Conservation (phyloP, 202 grass and related monocot species). For the Digitaria exilis region DNA sequence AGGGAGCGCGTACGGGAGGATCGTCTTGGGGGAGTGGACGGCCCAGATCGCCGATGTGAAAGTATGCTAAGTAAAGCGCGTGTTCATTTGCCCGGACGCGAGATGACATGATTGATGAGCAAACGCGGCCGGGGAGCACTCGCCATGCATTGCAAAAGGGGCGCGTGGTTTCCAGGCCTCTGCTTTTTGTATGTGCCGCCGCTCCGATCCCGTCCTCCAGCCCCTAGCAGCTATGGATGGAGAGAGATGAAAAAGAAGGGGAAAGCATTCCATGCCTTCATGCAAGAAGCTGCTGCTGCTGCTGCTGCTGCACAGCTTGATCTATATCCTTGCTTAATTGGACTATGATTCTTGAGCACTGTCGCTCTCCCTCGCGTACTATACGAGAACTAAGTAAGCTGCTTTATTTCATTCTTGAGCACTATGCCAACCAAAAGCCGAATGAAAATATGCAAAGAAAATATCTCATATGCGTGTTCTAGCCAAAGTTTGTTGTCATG, state of each 20-base stretch:
- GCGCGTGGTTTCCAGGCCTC: slow-evolving; percentile 49
- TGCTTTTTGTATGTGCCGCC: slow-evolving; percentile 34
- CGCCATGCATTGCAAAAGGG: background rate
- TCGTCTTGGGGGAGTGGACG: slow-evolving; percentile 16
- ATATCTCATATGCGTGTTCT: slow-evolving; percentile 11
- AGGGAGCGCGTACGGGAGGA: slow-evolving; percentile 5
- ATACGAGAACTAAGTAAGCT: too few species aligned
- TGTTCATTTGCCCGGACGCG: background rate
- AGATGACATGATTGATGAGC: slow-evolving; percentile 23
- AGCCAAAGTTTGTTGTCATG: background rate
- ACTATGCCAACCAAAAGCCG: slow-evolving; percentile 28
- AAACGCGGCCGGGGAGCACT: background rate
- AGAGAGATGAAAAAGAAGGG: background rate
- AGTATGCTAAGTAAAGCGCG: slow-evolving; percentile 44
- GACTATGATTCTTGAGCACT: background rate
- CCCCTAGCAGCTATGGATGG: background rate
- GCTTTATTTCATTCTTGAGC: slow-evolving; percentile 38
- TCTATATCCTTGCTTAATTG: background rate
- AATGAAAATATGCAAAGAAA: slow-evolving; percentile 7
- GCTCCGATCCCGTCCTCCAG: background rate
- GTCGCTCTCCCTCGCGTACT: slow-evolving; percentile 10
- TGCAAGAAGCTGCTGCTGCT: background rate
- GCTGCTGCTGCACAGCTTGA: slow-evolving; percentile 41
- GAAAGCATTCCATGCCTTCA: background rate
- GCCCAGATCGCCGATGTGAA: slow-evolving; percentile 29